Conservation (phyloP, 2,329 filamentous ascomycete genomes). For the Colletotrichum sidae region DNA sequence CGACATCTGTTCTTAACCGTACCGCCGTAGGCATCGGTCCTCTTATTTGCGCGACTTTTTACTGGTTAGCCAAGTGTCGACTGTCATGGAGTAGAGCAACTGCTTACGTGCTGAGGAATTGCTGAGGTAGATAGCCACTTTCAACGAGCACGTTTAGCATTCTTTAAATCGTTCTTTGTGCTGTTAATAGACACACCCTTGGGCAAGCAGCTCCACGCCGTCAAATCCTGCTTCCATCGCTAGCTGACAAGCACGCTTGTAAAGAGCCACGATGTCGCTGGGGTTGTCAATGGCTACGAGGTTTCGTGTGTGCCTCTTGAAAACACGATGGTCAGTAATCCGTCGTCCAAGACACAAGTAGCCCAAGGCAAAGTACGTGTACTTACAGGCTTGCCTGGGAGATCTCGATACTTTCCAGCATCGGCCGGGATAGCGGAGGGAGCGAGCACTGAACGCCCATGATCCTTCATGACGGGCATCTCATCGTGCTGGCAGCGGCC, state of each 20-base stretch:
- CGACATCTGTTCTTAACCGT: constrained; percentile 45
- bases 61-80: neutral
- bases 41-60: constrained; percentile 53
- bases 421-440: constrained; percentile 4
- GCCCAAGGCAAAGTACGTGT: too few species aligned
- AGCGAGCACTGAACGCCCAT: neutral
- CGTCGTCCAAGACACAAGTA: neutral
- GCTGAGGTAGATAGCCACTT: constrained; percentile 27
- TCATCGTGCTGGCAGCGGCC: constrained; percentile 24
- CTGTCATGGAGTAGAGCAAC: neutral
- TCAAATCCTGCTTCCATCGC: constrained; percentile 57
- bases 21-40: constrained; percentile 57
- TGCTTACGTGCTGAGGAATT: constrained; percentile 26
- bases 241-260: constrained; percentile 34
- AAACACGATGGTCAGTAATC: neutral
- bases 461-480: constrained; percentile 15
- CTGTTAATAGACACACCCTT: constrained; percentile 6
- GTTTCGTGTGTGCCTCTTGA: constrained; percentile 10
- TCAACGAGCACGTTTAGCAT: neutral
- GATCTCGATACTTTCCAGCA: constrained; percentile 21
- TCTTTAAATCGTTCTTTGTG: neutral
- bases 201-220: constrained; percentile 52
- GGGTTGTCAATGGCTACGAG: constrained; percentile 18
- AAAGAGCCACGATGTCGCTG: constrained; percentile 34
- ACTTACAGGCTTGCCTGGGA: constrained; percentile 11